Evolutionary conservation across 2,329 filamentous ascomycete species (phyloP), one percentile per base, ranked within the genome.

Genomic region (Cadophora sp.): DNA sequence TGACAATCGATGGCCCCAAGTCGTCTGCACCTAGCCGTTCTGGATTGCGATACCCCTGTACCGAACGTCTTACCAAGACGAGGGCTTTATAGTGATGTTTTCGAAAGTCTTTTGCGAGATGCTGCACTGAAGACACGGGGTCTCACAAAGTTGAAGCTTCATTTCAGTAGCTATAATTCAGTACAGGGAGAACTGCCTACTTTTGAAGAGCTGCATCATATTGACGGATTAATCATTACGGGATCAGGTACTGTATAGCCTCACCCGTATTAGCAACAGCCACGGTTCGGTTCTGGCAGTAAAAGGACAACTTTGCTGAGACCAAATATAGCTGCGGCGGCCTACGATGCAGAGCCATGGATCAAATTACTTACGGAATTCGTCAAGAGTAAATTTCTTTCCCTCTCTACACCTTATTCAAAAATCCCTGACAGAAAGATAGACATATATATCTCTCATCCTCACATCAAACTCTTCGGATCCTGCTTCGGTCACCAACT

Each of bases 401-500:
- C 26, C 2, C 14, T 9, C 24, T 7, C 9, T n/a, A 40, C 9
- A 3, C n/a, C n/a, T n/a, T n/a, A 14, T 12, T 14, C n/a, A 61
- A 14, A 29, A 5, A 22, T 48, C 14, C 16, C 14, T 67, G 40
- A 70, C 31, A 37, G 19, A 2, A 51, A 34, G 29, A 1, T 27
- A 50, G 68, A 74, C 6, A 62, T 78, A 0, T 83, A 81, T 63
- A 62, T 62, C 1, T 65, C 71, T 1, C 66, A 73, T 65, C 67
- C 75, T 0, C 67, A 65, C 0, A 69, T 83, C 55, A 80, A 78
- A 64, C 77, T 83, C 5, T 82, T 82, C 63, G 81, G 81, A 0
- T 80, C 79, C 29, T 83, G 81, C 65, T 83, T 83, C 58, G 80
- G 81, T 1, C 81, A 83, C 61, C 81, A 83, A 65, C 68, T 83